A percentile compares a stretch with the other conserved stretches of the same genome.
Evolutionary conservation across 164 flowering plant species (phyloP).

Genomic region (Litsea cubeba): DNA sequence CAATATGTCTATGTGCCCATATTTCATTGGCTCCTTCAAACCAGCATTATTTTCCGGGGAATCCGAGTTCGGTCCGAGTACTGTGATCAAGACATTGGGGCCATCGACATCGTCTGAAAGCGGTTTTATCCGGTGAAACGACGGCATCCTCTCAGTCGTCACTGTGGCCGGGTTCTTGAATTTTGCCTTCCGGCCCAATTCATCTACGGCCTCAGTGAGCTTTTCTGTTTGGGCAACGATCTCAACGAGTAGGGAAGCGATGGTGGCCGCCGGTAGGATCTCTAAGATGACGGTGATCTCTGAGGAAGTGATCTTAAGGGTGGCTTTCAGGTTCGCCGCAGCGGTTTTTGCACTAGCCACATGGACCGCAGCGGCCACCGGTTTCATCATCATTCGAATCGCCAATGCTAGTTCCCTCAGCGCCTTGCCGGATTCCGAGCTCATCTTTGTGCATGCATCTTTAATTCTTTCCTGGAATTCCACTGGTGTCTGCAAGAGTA

Average conservation of each 20-base stretch:
- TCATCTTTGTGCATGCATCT: conserved; percentile 20
- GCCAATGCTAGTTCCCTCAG: conserved; percentile 40
- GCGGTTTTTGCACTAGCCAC: conserved; percentile 16
- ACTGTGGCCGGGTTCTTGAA: conserved; percentile 8
- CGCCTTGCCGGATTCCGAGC: conserved; percentile 27
- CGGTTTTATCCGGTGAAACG: conserved; percentile 3
- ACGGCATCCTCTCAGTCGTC: neutral
- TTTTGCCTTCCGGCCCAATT: conserved; percentile 33
- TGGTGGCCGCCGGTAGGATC: conserved; percentile 36
- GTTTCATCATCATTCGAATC: conserved; percentile 15
- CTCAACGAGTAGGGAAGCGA: conserved; percentile 50
- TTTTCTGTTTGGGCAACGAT: conserved; percentile 38
- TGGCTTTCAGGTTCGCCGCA: conserved; percentile 17
- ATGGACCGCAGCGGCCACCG: neutral
- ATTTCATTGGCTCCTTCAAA: neutral
- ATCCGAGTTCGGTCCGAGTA: neutral
- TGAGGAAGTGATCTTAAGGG: conserved; percentile 19
- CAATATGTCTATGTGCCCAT: neutral
- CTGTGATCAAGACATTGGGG: conserved; percentile 1
- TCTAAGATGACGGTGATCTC: conserved; percentile 19
- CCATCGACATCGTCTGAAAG: neutral
- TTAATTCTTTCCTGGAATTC: conserved; percentile 24
- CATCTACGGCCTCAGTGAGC: conserved; percentile 42
- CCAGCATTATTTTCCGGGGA: conserved; percentile 5
- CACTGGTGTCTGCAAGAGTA: conserved; percentile 28